Base-by-base conservation (phyloP, 805 yeast species). In the Nakazawaea wickerhamii region DNA sequence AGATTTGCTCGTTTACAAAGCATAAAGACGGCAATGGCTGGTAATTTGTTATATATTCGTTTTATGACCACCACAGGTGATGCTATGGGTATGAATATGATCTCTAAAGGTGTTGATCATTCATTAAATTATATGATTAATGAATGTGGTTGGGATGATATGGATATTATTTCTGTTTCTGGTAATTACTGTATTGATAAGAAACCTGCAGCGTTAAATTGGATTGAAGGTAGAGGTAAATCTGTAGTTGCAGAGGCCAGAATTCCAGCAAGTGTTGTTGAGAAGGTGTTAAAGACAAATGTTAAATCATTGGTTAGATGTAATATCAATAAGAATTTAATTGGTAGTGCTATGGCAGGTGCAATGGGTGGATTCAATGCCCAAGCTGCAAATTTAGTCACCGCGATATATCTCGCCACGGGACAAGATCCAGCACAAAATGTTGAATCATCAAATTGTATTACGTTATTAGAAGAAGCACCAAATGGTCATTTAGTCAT, bases 11-110 rank as follows among this genome's bases (percentile, higher is more conserved):
- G 96, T 58, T 75, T 93, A 56, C 95, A 86, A 63, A 84, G 84
- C 53, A 71, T 91, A 50, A 85, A 88, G 63, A 88, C 97, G 14
- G 95, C 98, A 3, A 70, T 91, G 62, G 99, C 99, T 14, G 99
- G 99, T 23, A 84, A 84, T 38, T 71, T 84, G 53, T 71, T 93
- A 54, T 93, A 77, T 57, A 83, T 93, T 54, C 80, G 99, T 58
- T 93, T 93, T 71, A 80, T 90, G 61, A 95, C 99, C n/a, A 89
- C 96, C 30, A 93, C 99, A 15, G 99, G 99, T 64, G 99, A 93
- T 70, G 99, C 99, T 15, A 93, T 93, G 99, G 99, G 99, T 50
- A 93, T 93, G 99, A 93, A 93, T 63, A 93, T 93, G 99, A 93
- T 93, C 48, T 91, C 98, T 22, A 93, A 93, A 67, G 99, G 99